Evolutionary conservation across 148 eudicot species (phyloP), one percentile per base, ranked within the genome.

Genomic region (Chenopodium formosanum): DNA sequence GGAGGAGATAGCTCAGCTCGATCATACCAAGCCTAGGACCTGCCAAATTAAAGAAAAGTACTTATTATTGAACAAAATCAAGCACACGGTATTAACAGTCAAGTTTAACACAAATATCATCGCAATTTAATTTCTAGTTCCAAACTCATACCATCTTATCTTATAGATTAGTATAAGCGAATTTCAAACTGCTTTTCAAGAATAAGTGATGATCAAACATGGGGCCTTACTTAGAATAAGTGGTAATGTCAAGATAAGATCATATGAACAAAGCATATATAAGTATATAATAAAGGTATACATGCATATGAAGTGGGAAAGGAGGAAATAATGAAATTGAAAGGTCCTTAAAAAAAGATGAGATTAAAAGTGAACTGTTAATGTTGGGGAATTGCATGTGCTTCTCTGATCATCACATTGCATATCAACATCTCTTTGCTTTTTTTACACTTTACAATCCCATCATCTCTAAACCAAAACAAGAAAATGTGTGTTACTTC

Each of bases 381-480:
- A 47, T 73, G 63, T 74, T 74, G 60, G 34, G 77, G n/a, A 48
- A 73, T 47, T 73, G 58, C 76, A 73, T 73, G 76, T 73, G 76
- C 58, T 9, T 73, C 76, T 73, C 17, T 73, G 60, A 73, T 73
- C 58, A 73, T 46, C 48, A 25, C 58, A 74, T 74, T 48, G 63
- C 63, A 50, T 27, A 74, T 50, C 77, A 74, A 74, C 77, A 48
- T 52, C 77, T 1, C 63, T 47, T 73, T 73, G 20, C 77, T 50
- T 52, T 50, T 73, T 70, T 40, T 48, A 23, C 58, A 73, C 77
- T 74, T 74, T 27, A 27, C 31, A 74, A 25, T 50, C 63, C 37
- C 34, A 11, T 50, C 34, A 11, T 50, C 60, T 4, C 62, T 3
- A 56, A 56, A 56, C 62, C 17, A 56, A 56, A 56, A 56, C 20